phyloP scores from a whole-genome alignment of 2,329 filamentous ascomycete genomes.

The Cercospora sp. region DNA sequence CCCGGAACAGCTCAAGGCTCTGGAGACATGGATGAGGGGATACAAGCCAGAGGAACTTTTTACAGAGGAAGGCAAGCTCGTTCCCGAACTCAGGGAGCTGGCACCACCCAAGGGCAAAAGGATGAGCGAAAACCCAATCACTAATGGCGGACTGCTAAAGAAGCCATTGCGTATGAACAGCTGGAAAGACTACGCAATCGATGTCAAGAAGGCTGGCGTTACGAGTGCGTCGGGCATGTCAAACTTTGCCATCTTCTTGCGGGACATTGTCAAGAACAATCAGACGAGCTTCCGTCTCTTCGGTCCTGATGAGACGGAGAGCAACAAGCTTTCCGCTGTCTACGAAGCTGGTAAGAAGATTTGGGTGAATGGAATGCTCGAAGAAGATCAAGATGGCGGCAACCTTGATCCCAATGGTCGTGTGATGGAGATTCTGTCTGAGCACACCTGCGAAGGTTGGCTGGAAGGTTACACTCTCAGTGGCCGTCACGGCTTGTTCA shows the following conservation, averaged over 20 bases:
- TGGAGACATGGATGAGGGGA: slow-evolving; percentile 75
- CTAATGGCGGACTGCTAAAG: slow-evolving; percentile 68
- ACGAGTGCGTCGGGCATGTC: slow-evolving; percentile 61
- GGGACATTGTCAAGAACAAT: slow-evolving; percentile 67
- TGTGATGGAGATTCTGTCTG: slow-evolving; percentile 82
- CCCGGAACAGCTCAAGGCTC: slow-evolving; percentile 61
- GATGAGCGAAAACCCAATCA: slow-evolving; percentile 76
- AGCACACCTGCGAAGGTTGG: slow-evolving; percentile 79
- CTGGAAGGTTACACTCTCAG: slow-evolving; percentile 76
- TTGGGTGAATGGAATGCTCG: slow-evolving; percentile 76
- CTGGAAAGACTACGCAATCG: slow-evolving; percentile 67
- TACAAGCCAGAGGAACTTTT: slow-evolving; percentile 75
- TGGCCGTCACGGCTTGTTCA: slow-evolving; percentile 72
- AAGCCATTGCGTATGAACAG: slow-evolving; percentile 69
- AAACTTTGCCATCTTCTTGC: slow-evolving; percentile 67
- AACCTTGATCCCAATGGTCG: slow-evolving; percentile 68
- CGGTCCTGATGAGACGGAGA: slow-evolving; percentile 78
- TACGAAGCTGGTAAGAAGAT: slow-evolving; percentile 77
- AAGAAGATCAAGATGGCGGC: slow-evolving; percentile 72
- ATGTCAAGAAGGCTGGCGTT: slow-evolving; percentile 60
- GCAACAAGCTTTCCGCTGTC: slow-evolving; percentile 72
- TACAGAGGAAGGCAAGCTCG: slow-evolving; percentile 62
- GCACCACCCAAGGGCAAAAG: slow-evolving; percentile 65
- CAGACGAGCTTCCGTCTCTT: slow-evolving; percentile 70
- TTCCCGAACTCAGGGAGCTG: slow-evolving; percentile 62